Base-by-base conservation (phyloP, 1,139 yeast genomes). In the Suhomyces anneliseae region DNA sequence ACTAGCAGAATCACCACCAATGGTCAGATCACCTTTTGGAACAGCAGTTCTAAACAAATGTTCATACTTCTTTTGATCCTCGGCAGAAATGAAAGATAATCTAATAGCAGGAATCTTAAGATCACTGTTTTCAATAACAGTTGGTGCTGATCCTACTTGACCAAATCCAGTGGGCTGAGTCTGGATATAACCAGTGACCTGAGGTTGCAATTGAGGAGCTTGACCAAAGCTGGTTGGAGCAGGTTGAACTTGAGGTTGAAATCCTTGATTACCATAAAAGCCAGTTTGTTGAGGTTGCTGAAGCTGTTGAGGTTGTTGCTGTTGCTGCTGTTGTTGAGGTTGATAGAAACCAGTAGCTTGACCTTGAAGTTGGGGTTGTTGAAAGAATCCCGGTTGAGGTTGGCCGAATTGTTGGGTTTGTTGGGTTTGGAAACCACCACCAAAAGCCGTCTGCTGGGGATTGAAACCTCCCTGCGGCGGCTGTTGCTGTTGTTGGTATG, bases 11-110 rank as follows among this genome's bases (percentile, higher is more conserved):
- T 84, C 87, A 4, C 96, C 96, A 35, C 81, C 74, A 48, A 90
- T 79, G 7, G 96, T 81, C 56, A 77, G 85, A 46, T 90, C 95
- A 19, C 92, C 88, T 34, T 78, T 72, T n/a, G 87, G 81, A 34
- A 90, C 89, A 6, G 89, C 85, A 7, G 88, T 79, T 52, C 90
- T 72, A 63, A 92, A 93, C 54, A 93, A 74, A 57, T 83, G 83
- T 63, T 89, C 96, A 61, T 89, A 93, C 65, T 89, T 87, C 50
- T 78, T 77, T 70, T 93, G 98, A 64, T 90, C 98, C 37, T 82
- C 82, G 15, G 87, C 85, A 4, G 95, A 83, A 54, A 93, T 81
- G 61, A 93, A 93, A 9, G 96, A 85, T 47, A 93, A 75, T 54
- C 97, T 78, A 50, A 85, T 84, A 49, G 68, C 68, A 24, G 90